Evolutionary conservation across 2,329 filamentous ascomycete genomes (phyloP), one percentile per base, ranked within the genome.

Genomic region (Apiospora kogelbergensis): DNA sequence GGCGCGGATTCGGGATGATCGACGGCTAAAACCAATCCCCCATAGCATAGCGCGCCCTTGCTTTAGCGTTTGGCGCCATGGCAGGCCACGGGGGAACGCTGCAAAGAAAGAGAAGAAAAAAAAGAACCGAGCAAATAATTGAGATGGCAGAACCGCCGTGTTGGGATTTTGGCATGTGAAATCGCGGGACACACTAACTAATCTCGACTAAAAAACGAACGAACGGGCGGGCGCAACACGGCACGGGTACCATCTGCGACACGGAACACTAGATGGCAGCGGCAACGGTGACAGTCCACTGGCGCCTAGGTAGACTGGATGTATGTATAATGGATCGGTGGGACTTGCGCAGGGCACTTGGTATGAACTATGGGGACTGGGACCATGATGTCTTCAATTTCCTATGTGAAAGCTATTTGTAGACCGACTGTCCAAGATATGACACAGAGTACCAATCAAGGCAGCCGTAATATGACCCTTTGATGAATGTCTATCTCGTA

Each of bases 111-210:
- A n/a, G n/a, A n/a, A n/a, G n/a, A n/a, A n/a, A n/a, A n/a, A n/a
- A n/a, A n/a, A n/a, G n/a, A n/a, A n/a, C n/a, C 26, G 17, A 48
- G 3, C 24, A 17, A 66, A 57, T n/a, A 41, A 65, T 65, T 42
- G 22, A 44, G 63, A 42, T 65, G 41, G 37, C 63, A 65, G 37
- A 44, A 65, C 37, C 41, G n/a, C 63, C 37, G 63, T 24, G 24
- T 41, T 41, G 63, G 65, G 44, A 53, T 46, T 46, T 53, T 66
- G 65, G 44, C 65, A 66, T 66, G 65, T 66, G 65, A 66, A 66
- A 66, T 37, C 45, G 65, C 65, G 65, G 65, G 65, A 66, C 44
- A 17, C 48, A n/a, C 24, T 26, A 41, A 40, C 11, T 37, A 41
- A 17, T 13, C 6, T 6, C n/a, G 30, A 22, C 15, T 20, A 13